phyloP scores from a whole-genome alignment of 305 asterid genomes.

The Fraxinus greggii region DNA sequence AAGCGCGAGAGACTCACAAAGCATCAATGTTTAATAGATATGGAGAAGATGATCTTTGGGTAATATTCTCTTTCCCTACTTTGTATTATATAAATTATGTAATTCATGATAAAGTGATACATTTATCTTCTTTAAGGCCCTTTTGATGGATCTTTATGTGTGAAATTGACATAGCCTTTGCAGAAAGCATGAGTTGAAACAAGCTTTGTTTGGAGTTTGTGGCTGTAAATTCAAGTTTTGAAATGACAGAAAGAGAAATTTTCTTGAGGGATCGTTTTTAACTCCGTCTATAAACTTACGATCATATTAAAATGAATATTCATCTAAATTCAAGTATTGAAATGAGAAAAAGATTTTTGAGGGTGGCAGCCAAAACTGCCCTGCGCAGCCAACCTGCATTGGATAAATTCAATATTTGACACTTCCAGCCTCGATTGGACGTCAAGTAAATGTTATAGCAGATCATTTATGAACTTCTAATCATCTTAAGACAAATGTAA shows the following conservation, averaged over 20 bases:
- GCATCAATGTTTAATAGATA: slow-evolving; percentile 48
- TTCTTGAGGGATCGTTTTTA: not conserved
- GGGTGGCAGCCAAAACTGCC: slow-evolving; percentile 23
- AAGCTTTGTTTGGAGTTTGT: not conserved
- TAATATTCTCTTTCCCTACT: slow-evolving; percentile 40
- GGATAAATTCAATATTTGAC: not conserved
- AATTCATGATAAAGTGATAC: slow-evolving; percentile 1
- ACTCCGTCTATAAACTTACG: not conserved
- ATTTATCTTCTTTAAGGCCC: slow-evolving; percentile 22
- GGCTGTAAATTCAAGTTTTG: not conserved
- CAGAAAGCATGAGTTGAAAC: not conserved
- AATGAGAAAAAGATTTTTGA: not conserved
- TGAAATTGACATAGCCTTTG: not conserved
- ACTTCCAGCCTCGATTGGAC: not conserved
- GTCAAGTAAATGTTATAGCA: not conserved
- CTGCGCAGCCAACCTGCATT: not conserved
- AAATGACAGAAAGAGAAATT: not conserved
- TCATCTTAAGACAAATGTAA: not conserved
- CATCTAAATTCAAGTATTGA: not conserved
- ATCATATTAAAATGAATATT: not conserved
- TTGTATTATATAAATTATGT: not conserved
- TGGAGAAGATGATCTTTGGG: slow-evolving; percentile 75
- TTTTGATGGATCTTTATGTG: slow-evolving; percentile 15
- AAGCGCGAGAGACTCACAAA: slow-evolving; percentile 61
- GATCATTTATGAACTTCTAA: not conserved